phyloP scores from a whole-genome alignment of 306 rosid genomes.

The Dryas octopetala region DNA sequence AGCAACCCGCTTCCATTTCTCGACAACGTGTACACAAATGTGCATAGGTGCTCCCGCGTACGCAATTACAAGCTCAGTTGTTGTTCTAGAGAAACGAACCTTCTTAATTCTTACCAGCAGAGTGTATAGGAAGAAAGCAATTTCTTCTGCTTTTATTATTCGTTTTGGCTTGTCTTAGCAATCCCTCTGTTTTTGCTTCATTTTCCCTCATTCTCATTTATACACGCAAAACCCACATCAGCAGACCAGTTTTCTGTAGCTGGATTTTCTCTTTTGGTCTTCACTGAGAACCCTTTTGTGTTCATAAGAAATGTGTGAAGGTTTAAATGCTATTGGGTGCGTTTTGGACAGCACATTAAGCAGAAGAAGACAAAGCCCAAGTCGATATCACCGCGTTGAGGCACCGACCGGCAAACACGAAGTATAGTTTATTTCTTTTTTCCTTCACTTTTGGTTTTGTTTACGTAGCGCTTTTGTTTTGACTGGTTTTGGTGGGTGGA shows the following conservation, averaged over 20 bases:
- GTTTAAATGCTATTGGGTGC: neutral
- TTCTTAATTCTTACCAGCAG: neutral
- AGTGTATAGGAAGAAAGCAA: neutral
- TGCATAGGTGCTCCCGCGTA: neutral
- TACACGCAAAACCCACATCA: neutral
- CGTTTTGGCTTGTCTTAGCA: neutral
- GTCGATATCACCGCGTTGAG: conserved; percentile 27
- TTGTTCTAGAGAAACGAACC: neutral
- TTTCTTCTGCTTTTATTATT: neutral
- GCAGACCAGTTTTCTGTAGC: neutral
- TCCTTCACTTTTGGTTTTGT: neutral
- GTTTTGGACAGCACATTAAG: neutral
- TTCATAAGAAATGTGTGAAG: neutral
- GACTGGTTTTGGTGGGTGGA: conserved; percentile 19
- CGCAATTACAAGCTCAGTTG: neutral
- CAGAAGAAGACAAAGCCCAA: conserved; percentile 20
- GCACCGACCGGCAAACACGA: conserved; percentile 15
- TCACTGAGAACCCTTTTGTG: neutral
- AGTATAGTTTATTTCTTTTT: conserved; percentile 20
- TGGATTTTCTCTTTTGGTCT: neutral
- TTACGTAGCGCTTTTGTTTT: neutral
- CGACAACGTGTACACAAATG: neutral
- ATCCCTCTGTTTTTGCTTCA: neutral
- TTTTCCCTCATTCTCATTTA: neutral
- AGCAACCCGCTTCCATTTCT: neutral